Base-by-base conservation (phyloP, 345 rosid species). In the Aquilaria yunnanensis region DNA sequence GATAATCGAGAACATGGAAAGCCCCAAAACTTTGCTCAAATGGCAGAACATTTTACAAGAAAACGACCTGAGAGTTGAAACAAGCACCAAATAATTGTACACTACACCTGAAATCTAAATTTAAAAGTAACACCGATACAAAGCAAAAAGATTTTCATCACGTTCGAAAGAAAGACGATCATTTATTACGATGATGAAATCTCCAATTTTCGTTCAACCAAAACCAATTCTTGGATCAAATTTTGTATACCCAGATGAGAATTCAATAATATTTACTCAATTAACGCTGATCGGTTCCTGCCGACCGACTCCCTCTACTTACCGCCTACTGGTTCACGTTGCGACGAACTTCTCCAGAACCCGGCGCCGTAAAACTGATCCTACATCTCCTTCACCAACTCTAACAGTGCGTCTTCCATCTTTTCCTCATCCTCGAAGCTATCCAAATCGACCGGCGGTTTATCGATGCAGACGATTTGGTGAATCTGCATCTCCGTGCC, bases 321-420 rank as follows among this genome's bases (percentile, higher is more conserved):
- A 10, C n/a, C 14, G 13, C 47, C 54, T 33, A 54, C 67, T 0
- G 77, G 23, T 23, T 76, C 79, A 49, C 80, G 70, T 59, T 77
- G 82, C 2, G 96, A 85, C 5, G 88, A 69, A 65, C 92, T 85
- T 64, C 96, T 71, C 90, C 90, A 85, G 45, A 88, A 88, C 2
- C 96, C 96, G 3, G 86, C 74, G 1, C 69, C 75, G 32, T 77
- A 79, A 64, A 88, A 85, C 13, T 66, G 81, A 31, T 75, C 75
- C 90, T 86, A 84, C 90, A 80, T 83, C 69, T 83, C 88, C 49
- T 77, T 81, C 51, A 72, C 82, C 62, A 76, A 65, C 57, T 72
- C 67, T 50, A 69, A 0, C 49, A 68, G 77, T 49, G 81, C 83
- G 63, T 63, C 76, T 16, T 59, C 63, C 0, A 49, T n/a, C 4